Evolutionary conservation across 176 grass and related monocot species (phyloP).

Genomic region (Bothriochloa decipiens): DNA sequence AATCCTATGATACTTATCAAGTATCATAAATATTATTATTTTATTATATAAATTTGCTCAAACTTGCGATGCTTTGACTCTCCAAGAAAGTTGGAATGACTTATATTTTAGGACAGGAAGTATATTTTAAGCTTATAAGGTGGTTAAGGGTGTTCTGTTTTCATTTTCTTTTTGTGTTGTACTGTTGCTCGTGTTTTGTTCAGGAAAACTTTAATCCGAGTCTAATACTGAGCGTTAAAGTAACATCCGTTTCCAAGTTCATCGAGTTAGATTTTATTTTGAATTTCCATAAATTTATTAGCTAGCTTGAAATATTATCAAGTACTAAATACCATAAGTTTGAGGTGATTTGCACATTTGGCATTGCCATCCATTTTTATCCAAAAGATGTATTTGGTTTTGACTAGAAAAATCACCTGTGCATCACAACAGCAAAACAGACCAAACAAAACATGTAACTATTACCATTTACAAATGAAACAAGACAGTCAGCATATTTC

Average conservation of each 20-base stretch:
- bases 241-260: constrained; percentile 6
- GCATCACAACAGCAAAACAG: background rate
- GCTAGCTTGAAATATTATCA: constrained; percentile 11
- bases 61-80: too few relatives aligned
- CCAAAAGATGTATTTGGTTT: background rate
- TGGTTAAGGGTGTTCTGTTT: background rate
- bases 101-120: too few relatives aligned
- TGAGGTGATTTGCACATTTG: background rate
- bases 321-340: background rate
- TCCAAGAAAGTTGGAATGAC: too few relatives aligned
- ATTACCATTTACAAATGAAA: background rate
- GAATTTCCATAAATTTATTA: background rate
- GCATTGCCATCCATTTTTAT: background rate
- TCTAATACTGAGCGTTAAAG: background rate
- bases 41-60: too few relatives aligned
- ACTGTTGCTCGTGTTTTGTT: background rate
- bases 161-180: background rate
- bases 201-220: constrained; percentile 3
- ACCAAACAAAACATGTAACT: background rate
- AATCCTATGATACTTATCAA: too few relatives aligned
- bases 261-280: constrained; percentile 3
- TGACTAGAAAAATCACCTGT: background rate
- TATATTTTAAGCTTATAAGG: constrained; percentile 6
- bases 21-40: too few relatives aligned
- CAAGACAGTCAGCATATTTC: background rate